phyloP scores from a whole-genome alignment of 2,329 filamentous ascomycete species.

The Diplodia corticola region DNA sequence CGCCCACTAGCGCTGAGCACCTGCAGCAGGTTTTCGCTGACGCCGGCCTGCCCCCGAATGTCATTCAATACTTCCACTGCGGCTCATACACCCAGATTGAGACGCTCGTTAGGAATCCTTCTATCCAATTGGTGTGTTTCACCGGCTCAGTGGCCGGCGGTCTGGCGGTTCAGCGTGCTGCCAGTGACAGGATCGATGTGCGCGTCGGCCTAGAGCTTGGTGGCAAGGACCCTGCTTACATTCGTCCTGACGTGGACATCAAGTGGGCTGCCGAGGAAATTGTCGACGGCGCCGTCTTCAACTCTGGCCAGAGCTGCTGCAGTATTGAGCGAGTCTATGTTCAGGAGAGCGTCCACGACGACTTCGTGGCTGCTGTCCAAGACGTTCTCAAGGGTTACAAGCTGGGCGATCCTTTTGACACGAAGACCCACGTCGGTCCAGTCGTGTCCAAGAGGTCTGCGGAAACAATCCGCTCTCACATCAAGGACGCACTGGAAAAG shows the following conservation, averaged over 20 bases:
- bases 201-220: constrained; percentile 88
- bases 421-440: constrained; percentile 79
- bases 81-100: constrained; percentile 77
- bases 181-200: constrained; percentile 71
- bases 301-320: constrained; percentile 98
- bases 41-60: constrained; percentile 78
- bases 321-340: constrained; percentile 91
- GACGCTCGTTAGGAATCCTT: constrained; percentile 72
- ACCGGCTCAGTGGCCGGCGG: constrained; percentile 78
- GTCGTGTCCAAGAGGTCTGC: constrained; percentile 81
- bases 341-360: constrained; percentile 77
- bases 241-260: constrained; percentile 81
- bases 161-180: constrained; percentile 20
- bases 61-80: constrained; percentile 90
- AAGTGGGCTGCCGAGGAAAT: constrained; percentile 92
- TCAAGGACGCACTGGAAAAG: constrained; percentile 78
- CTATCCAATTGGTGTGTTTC: constrained; percentile 82
- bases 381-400: constrained; percentile 76
- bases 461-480: constrained; percentile 72
- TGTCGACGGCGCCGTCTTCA: constrained; percentile 94
- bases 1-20: constrained; percentile 86
- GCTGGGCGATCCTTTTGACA: constrained; percentile 83
- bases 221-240: constrained; percentile 91
- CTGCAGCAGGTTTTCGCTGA: constrained; percentile 73
- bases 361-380: constrained; percentile 76